These are phyloP conservation scores for Bipolaris sorokiniana DNA, from an alignment of 2,329 filamentous ascomycete species.

Conservation along the genomic window DNA sequence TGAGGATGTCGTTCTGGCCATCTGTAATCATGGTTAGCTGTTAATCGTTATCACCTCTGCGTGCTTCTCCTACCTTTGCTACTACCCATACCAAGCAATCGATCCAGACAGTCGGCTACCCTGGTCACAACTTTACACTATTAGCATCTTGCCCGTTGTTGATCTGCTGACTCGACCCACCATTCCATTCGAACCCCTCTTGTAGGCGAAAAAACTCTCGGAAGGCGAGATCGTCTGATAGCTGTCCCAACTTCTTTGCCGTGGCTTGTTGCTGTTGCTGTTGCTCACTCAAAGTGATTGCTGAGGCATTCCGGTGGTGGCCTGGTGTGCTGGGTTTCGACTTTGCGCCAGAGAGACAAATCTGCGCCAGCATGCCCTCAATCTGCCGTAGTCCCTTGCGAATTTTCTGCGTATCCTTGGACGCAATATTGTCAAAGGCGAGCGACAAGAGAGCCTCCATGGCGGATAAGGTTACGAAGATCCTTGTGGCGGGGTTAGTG, in stretches of 20 bases:
- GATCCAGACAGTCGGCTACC: slow-evolving; percentile 83
- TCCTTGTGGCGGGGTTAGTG: slow-evolving; percentile 13
- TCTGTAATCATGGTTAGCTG: slow-evolving; percentile 51
- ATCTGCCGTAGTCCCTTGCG: slow-evolving; percentile 93
- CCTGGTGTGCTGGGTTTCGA: slow-evolving; percentile 41
- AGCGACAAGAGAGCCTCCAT: slow-evolving; percentile 94
- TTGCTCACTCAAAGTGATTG: slow-evolving; percentile 43
- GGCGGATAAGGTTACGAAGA: slow-evolving; percentile 16
- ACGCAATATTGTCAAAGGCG: slow-evolving; percentile 95
- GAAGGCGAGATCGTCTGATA: slow-evolving; percentile 85
- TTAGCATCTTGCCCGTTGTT: neutral
- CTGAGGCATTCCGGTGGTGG: slow-evolving; percentile 48
- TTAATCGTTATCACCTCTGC: neutral
- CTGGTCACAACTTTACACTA: slow-evolving; percentile 71
- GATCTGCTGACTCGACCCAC: slow-evolving; percentile 47
- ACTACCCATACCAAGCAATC: slow-evolving; percentile 78
- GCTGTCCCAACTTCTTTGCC: slow-evolving; percentile 65
- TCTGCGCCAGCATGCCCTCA: slow-evolving; percentile 90
- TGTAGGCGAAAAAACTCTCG: slow-evolving; percentile 96
- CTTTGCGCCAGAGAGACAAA: slow-evolving; percentile 72
- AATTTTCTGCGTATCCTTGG: slow-evolving; percentile 86
- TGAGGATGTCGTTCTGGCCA: slow-evolving; percentile 84
- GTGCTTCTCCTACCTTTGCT: slow-evolving; percentile 46
- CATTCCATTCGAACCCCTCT: slow-evolving; percentile 97
- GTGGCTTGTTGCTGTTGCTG: slow-evolving; percentile 31